These are phyloP conservation scores for Lavandula angustifolia DNA, from an alignment of 257 asterid species.

Conservation along the genomic window DNA sequence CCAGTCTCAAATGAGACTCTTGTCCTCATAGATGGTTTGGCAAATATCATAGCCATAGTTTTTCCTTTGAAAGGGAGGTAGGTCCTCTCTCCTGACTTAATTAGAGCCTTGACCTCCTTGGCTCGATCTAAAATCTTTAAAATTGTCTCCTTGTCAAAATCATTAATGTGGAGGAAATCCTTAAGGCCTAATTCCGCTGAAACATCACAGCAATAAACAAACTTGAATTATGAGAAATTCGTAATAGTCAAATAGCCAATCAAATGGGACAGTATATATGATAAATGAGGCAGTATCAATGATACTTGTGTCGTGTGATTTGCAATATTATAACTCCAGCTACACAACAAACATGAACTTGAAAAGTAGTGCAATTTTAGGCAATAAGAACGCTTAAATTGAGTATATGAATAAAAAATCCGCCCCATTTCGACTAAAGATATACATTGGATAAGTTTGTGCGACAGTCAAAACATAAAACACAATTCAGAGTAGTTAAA, in stretches of 20 bases:
- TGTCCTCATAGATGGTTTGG: constrained; percentile 98
- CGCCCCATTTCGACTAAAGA: not conserved
- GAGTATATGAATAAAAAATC: not conserved
- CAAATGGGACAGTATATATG: too few species aligned
- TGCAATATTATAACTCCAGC: not conserved
- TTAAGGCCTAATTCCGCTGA: constrained; percentile 70
- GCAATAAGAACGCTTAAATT: constrained; percentile 1
- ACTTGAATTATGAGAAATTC: not conserved
- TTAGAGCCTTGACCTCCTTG: constrained; percentile 77
- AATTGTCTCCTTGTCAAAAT: constrained; percentile 80
- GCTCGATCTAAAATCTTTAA: constrained; percentile 77
- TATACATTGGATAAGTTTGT: not conserved
- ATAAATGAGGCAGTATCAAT: not conserved
- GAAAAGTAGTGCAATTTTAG: constrained; percentile 11
- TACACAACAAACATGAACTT: not conserved
- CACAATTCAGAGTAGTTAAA: not conserved
- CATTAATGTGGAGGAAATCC: constrained; percentile 82
- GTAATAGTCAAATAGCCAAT: too few species aligned
- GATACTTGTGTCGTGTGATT: not conserved
- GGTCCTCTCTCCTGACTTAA: constrained; percentile 82
- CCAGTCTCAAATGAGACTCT: constrained; percentile 98
- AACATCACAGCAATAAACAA: constrained; percentile 23
- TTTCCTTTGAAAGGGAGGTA: constrained; percentile 91
- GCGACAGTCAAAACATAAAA: not conserved
- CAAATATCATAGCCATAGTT: constrained; percentile 98